Evolutionary conservation across 345 rosid species (phyloP).

Genomic region (Balakata baccata): DNA sequence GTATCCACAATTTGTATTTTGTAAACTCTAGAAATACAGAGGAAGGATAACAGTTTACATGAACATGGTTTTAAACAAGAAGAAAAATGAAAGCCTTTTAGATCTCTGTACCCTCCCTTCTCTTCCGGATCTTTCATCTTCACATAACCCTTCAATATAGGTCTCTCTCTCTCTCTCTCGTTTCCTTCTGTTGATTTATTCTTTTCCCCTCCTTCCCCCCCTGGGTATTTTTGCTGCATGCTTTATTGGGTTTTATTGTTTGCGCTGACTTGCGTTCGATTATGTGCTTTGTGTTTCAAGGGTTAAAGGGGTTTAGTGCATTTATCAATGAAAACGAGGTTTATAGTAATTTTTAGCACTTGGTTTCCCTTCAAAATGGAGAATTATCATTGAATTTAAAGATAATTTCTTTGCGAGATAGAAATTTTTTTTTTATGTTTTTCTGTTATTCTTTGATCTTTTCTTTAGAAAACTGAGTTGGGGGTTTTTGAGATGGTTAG

Average conservation of each 20-base stretch:
- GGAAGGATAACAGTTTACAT: not conserved
- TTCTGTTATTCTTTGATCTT: constrained; percentile 4
- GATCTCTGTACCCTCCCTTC: not conserved
- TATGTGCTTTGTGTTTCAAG: constrained; percentile 18
- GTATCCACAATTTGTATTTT: not conserved
- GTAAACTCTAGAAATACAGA: no score
- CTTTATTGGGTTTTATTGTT: constrained; percentile 10
- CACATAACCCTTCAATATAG: constrained; percentile 21
- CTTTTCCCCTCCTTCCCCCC: no score
- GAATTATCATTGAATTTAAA: constrained; percentile 21
- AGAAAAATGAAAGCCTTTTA: not conserved
- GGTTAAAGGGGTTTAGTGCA: constrained; percentile 23
- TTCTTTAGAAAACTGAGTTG: constrained; percentile 13
- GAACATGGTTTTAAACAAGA: not conserved
- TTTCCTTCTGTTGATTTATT: no score
- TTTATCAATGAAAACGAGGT: constrained; percentile 26
- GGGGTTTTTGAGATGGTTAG: constrained; percentile 58
- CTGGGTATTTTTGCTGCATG: constrained; percentile 36
- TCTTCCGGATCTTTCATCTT: constrained; percentile 25
- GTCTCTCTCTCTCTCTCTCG: not conserved
- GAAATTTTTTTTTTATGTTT: constrained; percentile 16
- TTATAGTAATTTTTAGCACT: constrained; percentile 25
- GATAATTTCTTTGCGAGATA: constrained; percentile 10
- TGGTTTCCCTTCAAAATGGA: constrained; percentile 15
- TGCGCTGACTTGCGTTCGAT: constrained; percentile 8